A percentile compares a stretch with the other conserved stretches of the same genome.
phyloP scores from a whole-genome alignment of 495 filamentous ascomycete genomes.

The Talaromyces trachyspermus region DNA sequence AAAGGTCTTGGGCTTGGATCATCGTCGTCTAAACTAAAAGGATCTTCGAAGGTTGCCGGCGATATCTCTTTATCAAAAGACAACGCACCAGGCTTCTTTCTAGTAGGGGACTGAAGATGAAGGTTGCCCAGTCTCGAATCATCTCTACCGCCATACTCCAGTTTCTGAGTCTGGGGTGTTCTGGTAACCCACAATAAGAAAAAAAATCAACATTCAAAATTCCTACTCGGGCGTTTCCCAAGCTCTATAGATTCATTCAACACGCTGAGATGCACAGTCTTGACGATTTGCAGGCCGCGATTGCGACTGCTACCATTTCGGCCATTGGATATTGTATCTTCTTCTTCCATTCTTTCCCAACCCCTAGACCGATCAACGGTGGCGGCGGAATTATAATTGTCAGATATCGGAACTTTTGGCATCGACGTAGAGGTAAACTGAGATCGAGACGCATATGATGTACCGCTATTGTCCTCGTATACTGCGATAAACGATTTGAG shows the following conservation, averaged over 20 bases:
- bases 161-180: too few species aligned
- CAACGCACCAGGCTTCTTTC: too few species aligned
- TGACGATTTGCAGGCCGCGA: conserved; percentile 12
- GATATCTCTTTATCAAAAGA: too few species aligned
- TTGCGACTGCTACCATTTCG: background rate
- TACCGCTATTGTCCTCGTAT: conserved; percentile 24
- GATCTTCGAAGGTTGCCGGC: too few species aligned
- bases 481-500: conserved; percentile 37
- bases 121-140: too few species aligned
- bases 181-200: too few species aligned
- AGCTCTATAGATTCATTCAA: conserved; percentile 16
- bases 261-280: conserved; percentile 12
- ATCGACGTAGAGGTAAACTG: background rate
- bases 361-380: background rate
- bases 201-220: background rate
- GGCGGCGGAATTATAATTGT: background rate
- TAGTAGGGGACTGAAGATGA: too few species aligned
- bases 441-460: background rate
- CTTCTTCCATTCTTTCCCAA: background rate
- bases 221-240: background rate
- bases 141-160: too few species aligned
- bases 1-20: too few species aligned
- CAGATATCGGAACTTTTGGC: background rate
- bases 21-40: too few species aligned
- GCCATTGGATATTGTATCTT: background rate